Base-by-base conservation (phyloP, 169 alveolate genomes). In the Eimeria maxima region DNA sequence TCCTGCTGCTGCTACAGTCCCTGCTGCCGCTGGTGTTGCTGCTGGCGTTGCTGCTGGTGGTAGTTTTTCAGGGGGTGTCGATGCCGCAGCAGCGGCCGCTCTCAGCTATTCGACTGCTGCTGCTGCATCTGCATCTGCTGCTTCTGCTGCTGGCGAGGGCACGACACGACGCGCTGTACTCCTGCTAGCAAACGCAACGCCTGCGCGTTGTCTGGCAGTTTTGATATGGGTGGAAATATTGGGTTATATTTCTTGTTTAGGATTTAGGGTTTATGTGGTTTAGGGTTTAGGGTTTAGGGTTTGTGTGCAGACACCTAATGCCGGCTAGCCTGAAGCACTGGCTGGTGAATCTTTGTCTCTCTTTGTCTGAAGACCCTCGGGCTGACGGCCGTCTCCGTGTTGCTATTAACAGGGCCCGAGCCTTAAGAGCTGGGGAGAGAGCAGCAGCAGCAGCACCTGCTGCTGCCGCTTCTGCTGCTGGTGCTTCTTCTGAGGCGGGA, bases 371-470 rank as follows among this genome's bases (percentile, higher is more conserved):
- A 33, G 97, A 95, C 90, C 47, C 95, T 13, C 53, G 88, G 5
- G 97, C 97, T 5, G 97, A 96, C 53, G 97, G 97, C 22, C 94
- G 95, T 44, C 63, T 96, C n/a, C 94, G 97, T 20, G 96, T 95
- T 8, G 33, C 76, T 8, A 95, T 96, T 57, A 95, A 96, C 91
- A 83, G 97, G 55, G 84, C 97, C 16, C 96, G 93, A 24, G 95
- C 97, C 4, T 83, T 96, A 22, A 42, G 94, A 71, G 94, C 96
- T 11, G 90, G 86, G 18, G 97, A 97, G 73, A 97, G 98, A 29
- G 97, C 96, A 60, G 97, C 96, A 42, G 98, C 97, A 44, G 88
- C 88, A 44, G 53, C 88, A 3, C 47, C 95, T 24, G 57, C 88
- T n/a, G 88, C 88, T 3, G 71, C 53, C 11, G 94, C 76, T 24